Evolutionary conservation across 75 land plant genomes (phyloP), one percentile per base, ranked within the genome.

Genomic region (Pinus taeda): DNA sequence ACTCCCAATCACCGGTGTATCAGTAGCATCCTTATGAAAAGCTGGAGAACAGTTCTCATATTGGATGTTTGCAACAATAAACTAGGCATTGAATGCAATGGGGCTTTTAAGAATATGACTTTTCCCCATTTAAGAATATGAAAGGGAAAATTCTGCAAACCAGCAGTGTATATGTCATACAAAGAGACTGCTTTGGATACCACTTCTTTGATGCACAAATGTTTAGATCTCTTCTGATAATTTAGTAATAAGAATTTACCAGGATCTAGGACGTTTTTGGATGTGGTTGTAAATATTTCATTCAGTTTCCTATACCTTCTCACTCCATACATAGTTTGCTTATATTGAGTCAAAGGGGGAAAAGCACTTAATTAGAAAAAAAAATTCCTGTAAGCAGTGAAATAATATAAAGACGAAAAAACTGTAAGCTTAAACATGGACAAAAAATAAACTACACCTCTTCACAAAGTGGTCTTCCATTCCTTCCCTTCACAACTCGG

Each of bases 401-500:
- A 69, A 18, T 39, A 69, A 8, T 39, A 36, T 20, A n/a, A 42
- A 69, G n/a, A 6, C 8, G 22, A 42, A 45, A 69, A 8, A 42
- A 42, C 7, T 7, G 53, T 37, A 20, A 42, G 9, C 9, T 49
- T 49, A 49, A 49, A 49, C 6, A 20, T 69, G 1, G 22, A 3
- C 4, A 17, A 20, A 45, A 39, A 42, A 45, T 20, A 69, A 67
- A 57, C 6, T 22, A 20, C 79, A 90, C 98, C 93, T 91, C 94
- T 82, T 93, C 87, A 75, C 98, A 95, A 57, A 87, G 74, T 20
- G 94, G 89, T 39, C 92, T 88, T 59, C 90, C 92, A 78, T 74
- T 83, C 84, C 85, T 90, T 62, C 94, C 97, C 81, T 95, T 95
- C 13, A 92, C 77, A 58, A 85, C 85, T 76, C 94, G 87, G 55